Conservation (phyloP, 1,284 basidiomycete genomes). For the Cryptococcus maquisensis region DNA sequence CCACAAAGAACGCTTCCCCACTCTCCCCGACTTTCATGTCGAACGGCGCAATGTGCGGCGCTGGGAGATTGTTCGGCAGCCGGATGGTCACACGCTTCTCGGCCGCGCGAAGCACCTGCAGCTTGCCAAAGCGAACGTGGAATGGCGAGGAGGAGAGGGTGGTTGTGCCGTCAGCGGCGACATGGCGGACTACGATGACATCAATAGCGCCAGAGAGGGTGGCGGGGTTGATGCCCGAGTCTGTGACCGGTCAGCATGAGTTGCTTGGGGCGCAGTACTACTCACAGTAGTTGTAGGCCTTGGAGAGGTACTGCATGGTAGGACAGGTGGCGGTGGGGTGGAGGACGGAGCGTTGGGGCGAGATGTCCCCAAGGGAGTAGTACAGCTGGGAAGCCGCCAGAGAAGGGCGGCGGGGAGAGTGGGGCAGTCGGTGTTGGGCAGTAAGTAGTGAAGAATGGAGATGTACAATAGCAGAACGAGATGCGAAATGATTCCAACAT, state of each 20-base stretch:
- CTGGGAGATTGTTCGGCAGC: conserved; percentile 53
- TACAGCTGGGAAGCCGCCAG: not conserved
- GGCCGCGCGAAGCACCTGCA: conserved; percentile 87
- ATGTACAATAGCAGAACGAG: not conserved
- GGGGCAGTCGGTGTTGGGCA: not conserved
- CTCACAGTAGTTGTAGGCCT: conserved; percentile 47
- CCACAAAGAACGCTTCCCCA: conserved; percentile 98
- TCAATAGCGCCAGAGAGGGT: conserved; percentile 95
- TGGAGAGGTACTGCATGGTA: conserved; percentile 46
- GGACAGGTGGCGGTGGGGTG: not conserved
- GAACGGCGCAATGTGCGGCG: conserved; percentile 61
- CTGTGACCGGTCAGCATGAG: conserved; percentile 20
- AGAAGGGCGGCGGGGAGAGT: not conserved
- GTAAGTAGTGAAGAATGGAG: not conserved
- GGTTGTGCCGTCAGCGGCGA: conserved; percentile 55
- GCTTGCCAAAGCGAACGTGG: conserved; percentile 97
- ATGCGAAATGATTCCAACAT: not conserved
- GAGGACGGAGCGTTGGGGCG: not conserved
- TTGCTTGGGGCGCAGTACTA: not conserved
- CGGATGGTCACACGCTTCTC: conserved; percentile 90
- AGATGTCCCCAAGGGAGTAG: not conserved
- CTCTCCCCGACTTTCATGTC: conserved; percentile 99
- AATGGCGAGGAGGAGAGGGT: conserved; percentile 92
- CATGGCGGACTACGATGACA: conserved; percentile 84
- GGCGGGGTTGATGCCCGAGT: conserved; percentile 72